Evolutionary conservation across 495 filamentous ascomycete species (phyloP).

Genomic region (Penicillium cataractarum): DNA sequence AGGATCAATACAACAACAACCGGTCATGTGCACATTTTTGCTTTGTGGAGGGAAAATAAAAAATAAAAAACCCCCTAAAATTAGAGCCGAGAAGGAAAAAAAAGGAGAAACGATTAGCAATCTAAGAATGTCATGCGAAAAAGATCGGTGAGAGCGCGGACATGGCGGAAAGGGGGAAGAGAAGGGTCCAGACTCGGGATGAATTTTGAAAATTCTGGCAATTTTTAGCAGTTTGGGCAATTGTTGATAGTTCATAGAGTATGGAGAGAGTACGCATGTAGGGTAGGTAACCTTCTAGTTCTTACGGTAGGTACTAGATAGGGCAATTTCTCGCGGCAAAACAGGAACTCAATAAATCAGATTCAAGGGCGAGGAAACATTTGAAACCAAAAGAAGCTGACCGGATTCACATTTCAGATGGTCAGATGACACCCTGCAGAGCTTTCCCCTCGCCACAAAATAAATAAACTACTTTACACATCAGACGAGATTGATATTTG

Average conservation of each 20-base stretch:
- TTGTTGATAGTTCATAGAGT: neutral
- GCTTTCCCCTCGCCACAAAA: neutral
- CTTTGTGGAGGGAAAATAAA: neutral
- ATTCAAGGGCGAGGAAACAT: neutral
- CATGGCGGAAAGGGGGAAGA: neutral
- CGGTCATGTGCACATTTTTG: slow-evolving; percentile 10
- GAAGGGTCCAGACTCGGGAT: neutral
- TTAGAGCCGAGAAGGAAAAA: neutral
- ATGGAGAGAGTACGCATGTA: no score
- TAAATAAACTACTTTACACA: no score
- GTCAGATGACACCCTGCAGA: slow-evolving; percentile 6
- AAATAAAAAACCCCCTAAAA: neutral
- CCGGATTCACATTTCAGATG: neutral
- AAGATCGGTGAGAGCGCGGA: neutral
- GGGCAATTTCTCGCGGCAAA: slow-evolving; percentile 1
- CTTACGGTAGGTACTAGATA: no score
- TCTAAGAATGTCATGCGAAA: neutral
- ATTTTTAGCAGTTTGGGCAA: neutral
- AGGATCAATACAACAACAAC: neutral
- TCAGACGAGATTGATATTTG: no score
- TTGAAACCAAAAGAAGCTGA: neutral
- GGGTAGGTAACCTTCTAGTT: no score
- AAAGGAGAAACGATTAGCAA: neutral
- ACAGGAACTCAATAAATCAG: neutral
- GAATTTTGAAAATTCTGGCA: neutral